Conservation (phyloP, 306 rosid genomes). For the Lathyrus sativus region DNA sequence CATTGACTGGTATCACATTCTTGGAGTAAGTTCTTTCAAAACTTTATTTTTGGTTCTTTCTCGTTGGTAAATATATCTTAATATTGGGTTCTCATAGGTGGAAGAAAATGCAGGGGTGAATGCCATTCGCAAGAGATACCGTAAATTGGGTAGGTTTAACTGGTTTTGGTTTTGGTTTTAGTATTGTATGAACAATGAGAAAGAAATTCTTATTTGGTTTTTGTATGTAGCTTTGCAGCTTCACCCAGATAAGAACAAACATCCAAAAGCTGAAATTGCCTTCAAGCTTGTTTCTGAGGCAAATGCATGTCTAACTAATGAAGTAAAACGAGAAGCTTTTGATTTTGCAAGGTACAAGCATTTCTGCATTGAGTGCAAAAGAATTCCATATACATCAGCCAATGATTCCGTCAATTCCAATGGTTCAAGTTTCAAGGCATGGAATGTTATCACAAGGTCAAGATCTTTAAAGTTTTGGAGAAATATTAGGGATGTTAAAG, state of each 20-base stretch:
- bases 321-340: conserved; percentile 61
- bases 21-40: conserved; percentile 64
- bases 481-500: conserved; percentile 60
- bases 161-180: background rate
- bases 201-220: background rate
- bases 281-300: conserved; percentile 99
- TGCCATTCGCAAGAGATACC: conserved; percentile 74
- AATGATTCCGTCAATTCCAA: conserved; percentile 39
- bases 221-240: conserved; percentile 75
- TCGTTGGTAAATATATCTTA: conserved; percentile 30
- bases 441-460: conserved; percentile 47
- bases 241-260: conserved; percentile 95
- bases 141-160: conserved; percentile 71
- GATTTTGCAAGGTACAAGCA: conserved; percentile 66
- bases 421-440: conserved; percentile 44
- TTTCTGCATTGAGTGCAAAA: conserved; percentile 73
- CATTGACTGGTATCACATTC: conserved; percentile 87
- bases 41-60: conserved; percentile 9
- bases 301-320: conserved; percentile 67
- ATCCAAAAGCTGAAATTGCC: conserved; percentile 87
- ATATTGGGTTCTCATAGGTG: conserved; percentile 59
- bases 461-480: conserved; percentile 51
- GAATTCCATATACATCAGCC: conserved; percentile 47
- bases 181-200: too few species aligned
- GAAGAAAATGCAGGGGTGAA: conserved; percentile 72